Percentiles rank a stretch among this genome's conserved stretches.
Evolutionary conservation across 495 filamentous ascomycete genomes (phyloP).

Genomic region (Trichoderma gamsii): DNA sequence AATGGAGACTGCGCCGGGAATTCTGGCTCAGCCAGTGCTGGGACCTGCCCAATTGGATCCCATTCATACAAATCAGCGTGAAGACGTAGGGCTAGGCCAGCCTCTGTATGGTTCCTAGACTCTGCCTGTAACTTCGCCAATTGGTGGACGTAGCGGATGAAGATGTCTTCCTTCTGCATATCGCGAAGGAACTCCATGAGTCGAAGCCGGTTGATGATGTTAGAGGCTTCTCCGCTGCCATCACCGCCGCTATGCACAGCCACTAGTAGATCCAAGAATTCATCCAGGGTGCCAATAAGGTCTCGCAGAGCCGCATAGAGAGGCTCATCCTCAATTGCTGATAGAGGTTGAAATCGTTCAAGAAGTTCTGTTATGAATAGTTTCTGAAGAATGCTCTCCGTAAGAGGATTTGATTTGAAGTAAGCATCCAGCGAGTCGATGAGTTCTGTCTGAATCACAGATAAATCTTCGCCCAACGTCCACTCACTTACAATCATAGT

Average conservation of each 20-base stretch:
- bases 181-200: slow-evolving; percentile 96
- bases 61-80: slow-evolving; percentile 93
- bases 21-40: slow-evolving; percentile 61
- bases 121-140: slow-evolving; percentile 72
- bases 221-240: slow-evolving; percentile 65
- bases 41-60: slow-evolving; percentile 66
- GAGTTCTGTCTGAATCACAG: slow-evolving; percentile 90
- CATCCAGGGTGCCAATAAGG: slow-evolving; percentile 77
- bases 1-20: slow-evolving; percentile 85
- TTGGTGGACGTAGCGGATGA: slow-evolving; percentile 93
- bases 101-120: slow-evolving; percentile 77
- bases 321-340: slow-evolving; percentile 59
- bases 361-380: slow-evolving; percentile 84
- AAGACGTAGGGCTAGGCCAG: slow-evolving; percentile 80
- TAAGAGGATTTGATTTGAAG: slow-evolving; percentile 82
- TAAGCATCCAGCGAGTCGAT: slow-evolving; percentile 90
- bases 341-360: slow-evolving; percentile 68
- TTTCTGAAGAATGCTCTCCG: slow-evolving; percentile 84
- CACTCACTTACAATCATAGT: slow-evolving; percentile 99
- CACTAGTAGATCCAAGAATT: slow-evolving; percentile 84
- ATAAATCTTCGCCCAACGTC: slow-evolving; percentile 90
- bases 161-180: slow-evolving; percentile 96
- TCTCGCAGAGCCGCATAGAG: slow-evolving; percentile 70
- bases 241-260: slow-evolving; percentile 78
- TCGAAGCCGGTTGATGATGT: slow-evolving; percentile 77